phyloP scores from a whole-genome alignment of 495 filamentous ascomycete genomes.

The Neurospora sp. region DNA sequence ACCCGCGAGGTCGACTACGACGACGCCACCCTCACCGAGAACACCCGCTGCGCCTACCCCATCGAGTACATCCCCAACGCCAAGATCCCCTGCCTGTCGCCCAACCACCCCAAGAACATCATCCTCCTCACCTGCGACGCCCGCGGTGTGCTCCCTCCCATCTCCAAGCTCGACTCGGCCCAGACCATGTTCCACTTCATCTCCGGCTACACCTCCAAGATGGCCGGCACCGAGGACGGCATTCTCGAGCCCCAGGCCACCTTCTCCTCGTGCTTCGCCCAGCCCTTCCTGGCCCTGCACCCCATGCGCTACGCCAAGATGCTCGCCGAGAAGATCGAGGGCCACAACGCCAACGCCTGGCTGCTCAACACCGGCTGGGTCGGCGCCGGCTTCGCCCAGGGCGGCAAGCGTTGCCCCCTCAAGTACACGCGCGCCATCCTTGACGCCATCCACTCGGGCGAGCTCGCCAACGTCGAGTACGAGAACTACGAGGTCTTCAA shows the following conservation, averaged over 20 bases:
- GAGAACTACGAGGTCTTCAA: constrained; percentile 97
- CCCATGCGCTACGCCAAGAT: constrained; percentile 98
- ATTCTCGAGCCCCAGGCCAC: constrained; percentile 94
- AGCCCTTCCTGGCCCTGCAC: constrained; percentile 97
- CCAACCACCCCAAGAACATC: constrained; percentile 91
- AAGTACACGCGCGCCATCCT: constrained; percentile 99
- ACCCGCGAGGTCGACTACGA: constrained; percentile 92
- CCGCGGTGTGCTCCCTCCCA: constrained; percentile 91
- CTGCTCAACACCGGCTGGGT: constrained; percentile 99
- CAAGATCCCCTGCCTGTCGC: constrained; percentile 87
- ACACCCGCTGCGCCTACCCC: constrained; percentile 96
- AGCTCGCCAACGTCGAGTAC: constrained; percentile 83
- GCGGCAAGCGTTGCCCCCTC: constrained; percentile 95
- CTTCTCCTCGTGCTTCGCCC: constrained; percentile 98
- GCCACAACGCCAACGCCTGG: constrained; percentile 96
- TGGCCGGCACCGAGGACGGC: constrained; percentile 97
- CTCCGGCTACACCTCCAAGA: constrained; percentile 98
- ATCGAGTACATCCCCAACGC: constrained; percentile 98
- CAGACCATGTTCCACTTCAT: constrained; percentile 99
- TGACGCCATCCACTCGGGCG: constrained; percentile 92
- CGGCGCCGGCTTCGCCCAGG: constrained; percentile 86
- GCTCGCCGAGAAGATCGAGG: constrained; percentile 93
- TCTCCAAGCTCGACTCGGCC: constrained; percentile 90
- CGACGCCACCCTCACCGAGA: constrained; percentile 89
- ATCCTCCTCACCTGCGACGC: constrained; percentile 97